These are phyloP conservation scores for Graphilbum sp. DNA, from an alignment of 2,329 filamentous ascomycete species.

Conservation along the genomic window DNA sequence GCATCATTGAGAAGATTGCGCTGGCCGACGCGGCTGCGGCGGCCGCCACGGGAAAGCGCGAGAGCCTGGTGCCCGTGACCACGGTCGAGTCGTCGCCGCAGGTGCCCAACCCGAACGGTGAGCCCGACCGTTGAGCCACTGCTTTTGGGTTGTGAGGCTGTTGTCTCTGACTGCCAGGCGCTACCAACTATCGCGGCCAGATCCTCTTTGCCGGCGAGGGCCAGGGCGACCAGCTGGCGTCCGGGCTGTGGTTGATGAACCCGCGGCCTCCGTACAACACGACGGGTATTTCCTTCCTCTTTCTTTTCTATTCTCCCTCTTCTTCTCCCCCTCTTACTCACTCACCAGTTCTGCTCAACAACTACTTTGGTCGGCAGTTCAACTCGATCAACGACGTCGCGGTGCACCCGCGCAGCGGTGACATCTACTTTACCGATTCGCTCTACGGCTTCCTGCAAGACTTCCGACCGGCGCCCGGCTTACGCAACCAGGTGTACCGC, in stretches of 20 bases:
- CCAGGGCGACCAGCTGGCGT: slow-evolving; percentile 24
- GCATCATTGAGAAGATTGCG: too few species aligned
- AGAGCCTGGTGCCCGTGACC: too few species aligned
- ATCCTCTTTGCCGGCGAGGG: slow-evolving; percentile 34
- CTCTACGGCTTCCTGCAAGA: slow-evolving; percentile 42
- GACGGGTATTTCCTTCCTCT: slow-evolving; percentile 23
- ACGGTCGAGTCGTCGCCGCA: too few species aligned
- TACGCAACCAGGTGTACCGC: slow-evolving; percentile 43
- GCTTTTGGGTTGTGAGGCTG: too few species aligned
- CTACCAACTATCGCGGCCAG: slow-evolving; percentile 31
- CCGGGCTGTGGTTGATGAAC: slow-evolving; percentile 26
- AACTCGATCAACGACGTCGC: slow-evolving; percentile 43
- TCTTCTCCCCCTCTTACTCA: too few species aligned
- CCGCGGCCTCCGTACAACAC: slow-evolving; percentile 31
- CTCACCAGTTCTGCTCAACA: slow-evolving; percentile 32
- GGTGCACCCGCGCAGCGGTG: slow-evolving; percentile 33
- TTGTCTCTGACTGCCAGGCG: too few species aligned
- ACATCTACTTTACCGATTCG: slow-evolving; percentile 49
- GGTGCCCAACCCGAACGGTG: too few species aligned
- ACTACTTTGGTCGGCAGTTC: slow-evolving; percentile 42
- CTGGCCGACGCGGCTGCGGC: too few species aligned
- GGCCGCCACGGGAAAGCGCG: too few species aligned
- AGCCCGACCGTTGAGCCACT: too few species aligned
- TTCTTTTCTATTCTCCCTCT: too few species aligned
- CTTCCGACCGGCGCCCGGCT: slow-evolving; percentile 34